Base-by-base conservation (phyloP, 75 land plant genomes). In the Picea glauca region DNA sequence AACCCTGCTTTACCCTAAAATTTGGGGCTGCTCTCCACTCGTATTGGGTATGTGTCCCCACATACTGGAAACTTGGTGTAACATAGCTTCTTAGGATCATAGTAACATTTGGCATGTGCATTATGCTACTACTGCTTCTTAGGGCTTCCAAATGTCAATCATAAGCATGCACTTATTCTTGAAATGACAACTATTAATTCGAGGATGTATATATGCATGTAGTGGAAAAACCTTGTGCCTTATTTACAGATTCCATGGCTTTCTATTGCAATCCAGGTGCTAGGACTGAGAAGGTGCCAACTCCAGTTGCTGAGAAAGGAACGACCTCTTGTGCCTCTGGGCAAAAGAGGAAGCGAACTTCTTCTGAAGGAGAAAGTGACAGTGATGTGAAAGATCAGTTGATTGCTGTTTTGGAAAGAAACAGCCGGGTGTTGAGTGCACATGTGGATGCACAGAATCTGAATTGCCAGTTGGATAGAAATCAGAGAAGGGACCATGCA, bases 361-460 rank as follows among this genome's bases (percentile, higher is more conserved):
- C 85, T 58, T 32, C 77, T 26, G 88, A 81, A 57, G 84, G 62
- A 17, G 88, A 81, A 30, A 76, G 32, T 15, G 90, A 82, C 30
- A 78, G 58, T 43, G 74, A 60, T 33, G 57, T 85, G 67, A 90
- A 90, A 60, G 76, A 82, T 18, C 83, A 85, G 21, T 83, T 92
- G 79, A 75, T 88, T 59, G 77, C 86, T 35, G 80, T 90, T 6
- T 59, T 94, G 26, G 90, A 92, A 30, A 83, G 76, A 75, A 92
- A 89, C 62, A 87, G 91, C 40, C 81, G 83, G 77, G 81, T 87
- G 81, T 63, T 94, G 61, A 77, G 84, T 12, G 86, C 88, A 17
- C 91, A 90, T 59, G 82, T 92, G 35, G 92, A 94, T 77, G 87
- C 93, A 58, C 97, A 94, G 73, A 94, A 90, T 78, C 72, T 78